These are phyloP conservation scores for Sarcocystis neurona DNA, from an alignment of 169 alveolate species.

Conservation along the genomic window DNA sequence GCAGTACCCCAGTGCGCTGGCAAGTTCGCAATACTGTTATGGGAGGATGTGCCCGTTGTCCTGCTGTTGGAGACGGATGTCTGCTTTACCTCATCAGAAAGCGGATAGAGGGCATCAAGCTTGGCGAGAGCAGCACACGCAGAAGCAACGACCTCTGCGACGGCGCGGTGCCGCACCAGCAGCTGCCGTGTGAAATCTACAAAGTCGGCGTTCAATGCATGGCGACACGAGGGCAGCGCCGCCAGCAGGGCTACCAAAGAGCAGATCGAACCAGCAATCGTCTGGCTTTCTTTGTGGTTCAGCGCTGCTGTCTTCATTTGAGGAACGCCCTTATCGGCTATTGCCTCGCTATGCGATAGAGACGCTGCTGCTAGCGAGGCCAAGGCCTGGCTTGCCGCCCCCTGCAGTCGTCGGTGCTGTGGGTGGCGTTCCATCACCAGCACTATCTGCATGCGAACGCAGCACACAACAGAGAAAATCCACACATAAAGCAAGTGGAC, in stretches of 20 bases:
- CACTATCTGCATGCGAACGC: conserved; percentile 18
- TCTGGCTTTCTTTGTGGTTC: conserved; percentile 21
- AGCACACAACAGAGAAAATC: not conserved
- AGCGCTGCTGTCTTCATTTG: conserved; percentile 8
- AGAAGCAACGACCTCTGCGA: conserved; percentile 58
- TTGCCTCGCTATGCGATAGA: conserved; percentile 56
- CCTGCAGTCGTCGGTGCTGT: conserved; percentile 58
- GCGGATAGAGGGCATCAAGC: conserved; percentile 57
- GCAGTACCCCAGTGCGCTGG: not conserved
- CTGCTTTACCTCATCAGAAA: conserved; percentile 50
- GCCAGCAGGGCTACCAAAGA: not conserved
- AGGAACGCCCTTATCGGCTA: conserved; percentile 37
- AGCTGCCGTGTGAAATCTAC: conserved; percentile 8
- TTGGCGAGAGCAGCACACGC: conserved; percentile 58
- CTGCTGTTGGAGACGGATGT: not conserved
- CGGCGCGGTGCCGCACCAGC: conserved; percentile 58
- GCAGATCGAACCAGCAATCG: conserved; percentile 13
- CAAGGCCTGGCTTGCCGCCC: conserved; percentile 64
- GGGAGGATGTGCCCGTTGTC: not conserved
- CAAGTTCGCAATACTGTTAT: not conserved
- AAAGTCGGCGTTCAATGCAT: conserved; percentile 27
- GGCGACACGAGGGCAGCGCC: conserved; percentile 28
- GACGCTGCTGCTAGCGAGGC: conserved; percentile 62
- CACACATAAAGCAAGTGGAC: not conserved
- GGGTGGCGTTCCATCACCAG: conserved; percentile 60